These are phyloP conservation scores for Ganoderma boninense DNA, from an alignment of 1,284 basidiomycete genomes.

Conservation along the genomic window DNA sequence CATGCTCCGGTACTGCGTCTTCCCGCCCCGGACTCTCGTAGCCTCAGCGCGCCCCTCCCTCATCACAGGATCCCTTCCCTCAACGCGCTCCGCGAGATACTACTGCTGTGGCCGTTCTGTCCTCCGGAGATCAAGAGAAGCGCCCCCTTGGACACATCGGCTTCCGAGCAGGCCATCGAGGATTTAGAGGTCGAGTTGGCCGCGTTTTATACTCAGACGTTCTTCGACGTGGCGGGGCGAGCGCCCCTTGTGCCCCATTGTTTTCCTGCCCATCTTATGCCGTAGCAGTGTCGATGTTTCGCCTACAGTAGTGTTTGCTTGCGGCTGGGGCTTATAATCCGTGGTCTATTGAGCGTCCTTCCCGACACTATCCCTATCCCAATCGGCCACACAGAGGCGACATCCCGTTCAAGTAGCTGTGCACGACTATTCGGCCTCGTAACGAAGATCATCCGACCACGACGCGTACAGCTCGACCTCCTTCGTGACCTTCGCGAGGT, in stretches of 20 bases:
- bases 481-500: slow-evolving; percentile 31
- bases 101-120: background rate
- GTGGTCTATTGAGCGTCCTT: too few species aligned
- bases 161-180: background rate
- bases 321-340: too few species aligned
- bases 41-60: background rate
- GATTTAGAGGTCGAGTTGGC: background rate
- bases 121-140: background rate
- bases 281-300: too few species aligned
- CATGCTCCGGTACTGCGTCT: too few species aligned
- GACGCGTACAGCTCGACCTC: slow-evolving; percentile 32
- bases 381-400: too few species aligned
- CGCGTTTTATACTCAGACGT: background rate
- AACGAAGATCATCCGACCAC: slow-evolving; percentile 38
- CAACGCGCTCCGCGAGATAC: background rate
- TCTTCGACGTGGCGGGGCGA: background rate
- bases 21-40: background rate
- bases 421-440: background rate
- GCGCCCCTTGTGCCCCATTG: background rate
- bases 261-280: too few species aligned
- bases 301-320: too few species aligned
- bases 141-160: background rate
- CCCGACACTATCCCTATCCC: too few species aligned
- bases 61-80: background rate
- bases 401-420: too few species aligned